Evolutionary conservation across 495 filamentous ascomycete species (phyloP), one percentile per base, ranked within the genome.

Genomic region (Hypoxylon trugodes): DNA sequence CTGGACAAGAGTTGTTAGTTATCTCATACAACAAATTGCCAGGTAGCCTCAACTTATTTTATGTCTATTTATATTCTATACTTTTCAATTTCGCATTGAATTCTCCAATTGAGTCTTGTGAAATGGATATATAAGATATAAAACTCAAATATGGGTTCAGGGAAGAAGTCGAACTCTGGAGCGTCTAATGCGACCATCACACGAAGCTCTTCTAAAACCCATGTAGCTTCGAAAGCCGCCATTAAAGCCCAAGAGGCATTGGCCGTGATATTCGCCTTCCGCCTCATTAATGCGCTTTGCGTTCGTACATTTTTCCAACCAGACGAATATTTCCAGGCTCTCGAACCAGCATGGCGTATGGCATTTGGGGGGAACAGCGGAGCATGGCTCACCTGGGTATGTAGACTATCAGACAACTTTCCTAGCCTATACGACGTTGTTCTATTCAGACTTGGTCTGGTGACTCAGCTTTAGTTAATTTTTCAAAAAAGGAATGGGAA

Each of bases 291-390:
- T 76, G 87, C 93, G n/a, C 79, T 97, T 53, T 84, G 79, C 45
- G 79, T 96, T 33, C 82, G 86, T 45, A 98, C 95, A n/a, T 99
- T 97, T 73, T 99, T 99, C 79, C 95, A 99, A 74, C 95, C 95
- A n/a, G 95, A 99, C 78, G 95, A 99, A 73, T 98, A 90, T 79
- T 99, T 93, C 65, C 95, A 99, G 70, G 90, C 93, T 4, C 82
- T 99, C 8, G 95, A 99, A 72, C 96, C 95, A 32, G 95, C 95
- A 61, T 98, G 94, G 93, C 81, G 88, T 73, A 80, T 94, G 40
- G 89, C 90, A 0, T 98, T 97, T 77, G 94, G 92, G 6, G 61
- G 73, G 10, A 72, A 83, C 13, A 88, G 88, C 73, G 90, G 90
- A 33, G 90, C 93, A 16, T 98, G 93, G 92, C 81, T 99, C 65